These are phyloP conservation scores for Boletus barrowsii DNA, from an alignment of 768 basidiomycete species.

Conservation along the genomic window DNA sequence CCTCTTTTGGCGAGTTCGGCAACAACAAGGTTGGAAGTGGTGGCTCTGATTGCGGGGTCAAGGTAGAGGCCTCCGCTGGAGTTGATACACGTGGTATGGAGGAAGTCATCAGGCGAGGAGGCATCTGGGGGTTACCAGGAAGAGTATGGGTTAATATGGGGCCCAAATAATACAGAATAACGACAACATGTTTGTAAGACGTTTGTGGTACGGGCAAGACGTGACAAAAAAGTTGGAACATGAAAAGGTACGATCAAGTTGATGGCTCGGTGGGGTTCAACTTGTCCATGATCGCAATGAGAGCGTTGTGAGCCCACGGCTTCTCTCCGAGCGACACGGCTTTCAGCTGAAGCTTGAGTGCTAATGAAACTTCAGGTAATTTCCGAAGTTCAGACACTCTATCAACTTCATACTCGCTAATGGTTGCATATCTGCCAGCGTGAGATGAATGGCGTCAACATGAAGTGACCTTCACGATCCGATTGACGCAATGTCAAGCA, in stretches of 20 bases:
- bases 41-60: constrained; percentile 22
- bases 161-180: constrained; percentile 9
- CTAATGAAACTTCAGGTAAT: constrained; percentile 18
- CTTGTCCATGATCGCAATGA: constrained; percentile 24
- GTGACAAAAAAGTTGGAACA: not conserved
- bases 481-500: not conserved
- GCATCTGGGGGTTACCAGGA: constrained; percentile 65
- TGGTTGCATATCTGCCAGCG: constrained; percentile 15
- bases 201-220: not conserved
- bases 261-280: constrained; percentile 12
- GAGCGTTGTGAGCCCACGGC: constrained; percentile 23
- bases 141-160: constrained; percentile 47
- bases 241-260: not conserved
- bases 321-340: constrained; percentile 24
- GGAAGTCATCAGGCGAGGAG: constrained; percentile 71
- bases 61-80: constrained; percentile 34
- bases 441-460: not conserved
- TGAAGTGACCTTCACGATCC: not conserved
- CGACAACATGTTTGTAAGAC: not conserved
- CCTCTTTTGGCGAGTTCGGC: constrained; percentile 52
- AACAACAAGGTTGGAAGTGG: constrained; percentile 7
- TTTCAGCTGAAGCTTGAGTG: constrained; percentile 23
- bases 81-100: constrained; percentile 56
- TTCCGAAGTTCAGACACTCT: constrained; percentile 20
- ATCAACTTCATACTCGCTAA: constrained; percentile 17